Evolutionary conservation across 441 rosid species (phyloP).

Genomic region (Erysimum cheiri): DNA sequence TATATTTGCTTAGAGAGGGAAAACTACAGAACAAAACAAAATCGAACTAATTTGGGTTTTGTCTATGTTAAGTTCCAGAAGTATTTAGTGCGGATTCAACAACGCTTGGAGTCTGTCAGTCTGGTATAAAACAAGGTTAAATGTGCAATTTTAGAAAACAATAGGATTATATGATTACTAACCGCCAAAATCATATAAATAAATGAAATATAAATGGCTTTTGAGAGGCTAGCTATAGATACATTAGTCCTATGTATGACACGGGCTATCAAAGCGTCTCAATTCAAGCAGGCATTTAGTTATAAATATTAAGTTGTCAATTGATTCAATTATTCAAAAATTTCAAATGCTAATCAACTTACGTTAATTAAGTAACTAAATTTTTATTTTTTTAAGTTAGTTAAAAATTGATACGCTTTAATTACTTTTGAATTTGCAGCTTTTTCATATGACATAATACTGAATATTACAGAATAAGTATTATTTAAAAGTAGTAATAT

Average conservation of each 20-base stretch:
- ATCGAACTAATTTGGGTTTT: not conserved
- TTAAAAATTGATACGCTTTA: not conserved
- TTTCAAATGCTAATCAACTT: not conserved
- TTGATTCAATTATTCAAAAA: no score
- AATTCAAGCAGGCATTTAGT: not conserved
- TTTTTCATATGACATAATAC: not conserved
- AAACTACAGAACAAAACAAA: conserved; percentile 1
- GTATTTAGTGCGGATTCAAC: not conserved
- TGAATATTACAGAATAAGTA: not conserved
- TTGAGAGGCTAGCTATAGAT: not conserved
- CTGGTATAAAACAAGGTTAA: not conserved
- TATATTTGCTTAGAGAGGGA: conserved; percentile 15
- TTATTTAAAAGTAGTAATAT: not conserved
- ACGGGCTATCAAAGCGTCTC: not conserved
- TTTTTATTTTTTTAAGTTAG: not conserved
- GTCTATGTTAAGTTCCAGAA: not conserved
- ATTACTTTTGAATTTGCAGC: not conserved
- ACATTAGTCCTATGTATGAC: not conserved
- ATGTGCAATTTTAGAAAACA: not conserved
- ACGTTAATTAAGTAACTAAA: no score
- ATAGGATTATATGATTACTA: not conserved
- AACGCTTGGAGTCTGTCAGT: not conserved
- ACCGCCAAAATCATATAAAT: no score
- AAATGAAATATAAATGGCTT: not conserved
- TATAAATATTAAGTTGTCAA: not conserved